Evolutionary conservation across 2,329 filamentous ascomycete species (phyloP).

Genomic region (Fusarium sp.): DNA sequence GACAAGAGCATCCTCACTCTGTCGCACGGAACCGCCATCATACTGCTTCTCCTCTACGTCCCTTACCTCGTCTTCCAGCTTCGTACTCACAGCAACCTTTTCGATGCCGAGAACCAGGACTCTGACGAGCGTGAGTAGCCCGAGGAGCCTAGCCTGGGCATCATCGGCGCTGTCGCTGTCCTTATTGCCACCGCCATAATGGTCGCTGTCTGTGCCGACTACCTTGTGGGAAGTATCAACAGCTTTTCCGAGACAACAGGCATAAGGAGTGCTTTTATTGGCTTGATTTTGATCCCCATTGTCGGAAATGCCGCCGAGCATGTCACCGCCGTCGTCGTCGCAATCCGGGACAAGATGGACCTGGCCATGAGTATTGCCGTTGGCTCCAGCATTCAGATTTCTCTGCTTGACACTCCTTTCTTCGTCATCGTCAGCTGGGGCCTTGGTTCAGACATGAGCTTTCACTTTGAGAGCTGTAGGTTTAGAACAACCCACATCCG

Average conservation of each 20-base stretch:
- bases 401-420: constrained; percentile 83
- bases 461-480: constrained; percentile 77
- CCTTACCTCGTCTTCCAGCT: too few species aligned
- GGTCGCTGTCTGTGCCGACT: constrained; percentile 81
- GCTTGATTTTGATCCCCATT: constrained; percentile 82
- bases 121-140: constrained; percentile 38
- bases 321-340: constrained; percentile 83
- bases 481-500: not conserved
- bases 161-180: constrained; percentile 71
- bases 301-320: constrained; percentile 86
- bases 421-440: constrained; percentile 86
- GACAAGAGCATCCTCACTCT: not conserved
- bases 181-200: constrained; percentile 77
- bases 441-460: constrained; percentile 77
- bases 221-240: constrained; percentile 82
- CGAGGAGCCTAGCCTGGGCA: constrained; percentile 67
- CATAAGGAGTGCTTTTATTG: constrained; percentile 85
- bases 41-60: not conserved
- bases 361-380: constrained; percentile 83
- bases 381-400: constrained; percentile 85
- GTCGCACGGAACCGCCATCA: not conserved
- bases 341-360: constrained; percentile 81
- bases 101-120: not conserved
- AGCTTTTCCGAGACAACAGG: constrained; percentile 75
- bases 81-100: not conserved